phyloP scores from a whole-genome alignment of 768 basidiomycete genomes.

The Lactifluus subvellereus region DNA sequence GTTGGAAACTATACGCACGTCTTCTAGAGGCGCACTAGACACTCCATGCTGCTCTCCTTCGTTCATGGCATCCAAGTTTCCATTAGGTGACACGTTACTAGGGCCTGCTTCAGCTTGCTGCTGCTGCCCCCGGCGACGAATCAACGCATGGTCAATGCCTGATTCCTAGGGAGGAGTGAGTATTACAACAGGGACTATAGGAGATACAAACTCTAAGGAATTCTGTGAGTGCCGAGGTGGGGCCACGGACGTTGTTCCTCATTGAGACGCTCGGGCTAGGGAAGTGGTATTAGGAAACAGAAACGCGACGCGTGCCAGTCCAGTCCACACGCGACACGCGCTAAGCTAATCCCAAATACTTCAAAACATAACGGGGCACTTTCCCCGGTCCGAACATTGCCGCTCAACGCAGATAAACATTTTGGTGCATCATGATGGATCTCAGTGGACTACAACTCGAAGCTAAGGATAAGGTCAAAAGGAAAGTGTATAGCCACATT shows the following conservation, averaged over 20 bases:
- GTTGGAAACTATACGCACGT: neutral
- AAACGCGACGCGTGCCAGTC: neutral
- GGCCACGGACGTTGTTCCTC: slow-evolving; percentile 65
- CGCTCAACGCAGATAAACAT: too few species aligned
- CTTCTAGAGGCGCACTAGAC: slow-evolving; percentile 12
- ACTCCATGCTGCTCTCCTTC: slow-evolving; percentile 24
- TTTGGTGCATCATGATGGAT: neutral
- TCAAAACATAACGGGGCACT: neutral
- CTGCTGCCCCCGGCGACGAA: slow-evolving; percentile 35
- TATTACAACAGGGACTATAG: neutral
- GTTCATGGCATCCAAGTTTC: slow-evolving; percentile 17
- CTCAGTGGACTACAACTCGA: neutral
- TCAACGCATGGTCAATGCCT: slow-evolving; percentile 43
- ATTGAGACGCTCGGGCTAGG: neutral
- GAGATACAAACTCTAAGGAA: slow-evolving; percentile 56
- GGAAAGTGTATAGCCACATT: too few species aligned
- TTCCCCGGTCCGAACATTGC: too few species aligned
- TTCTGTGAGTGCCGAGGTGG: slow-evolving; percentile 78
- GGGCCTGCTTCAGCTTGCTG: slow-evolving; percentile 43
- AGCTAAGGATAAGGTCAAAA: too few species aligned
- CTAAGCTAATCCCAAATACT: slow-evolving; percentile 1
- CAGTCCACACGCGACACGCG: neutral
- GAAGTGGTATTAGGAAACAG: neutral
- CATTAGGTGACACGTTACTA: slow-evolving; percentile 31
- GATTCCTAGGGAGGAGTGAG: slow-evolving; percentile 36